Percentiles rank a stretch among this genome's conserved stretches.
These are phyloP conservation scores for Claviceps lovelessii DNA, from an alignment of 2,329 filamentous ascomycete species.

Conservation along the genomic window DNA sequence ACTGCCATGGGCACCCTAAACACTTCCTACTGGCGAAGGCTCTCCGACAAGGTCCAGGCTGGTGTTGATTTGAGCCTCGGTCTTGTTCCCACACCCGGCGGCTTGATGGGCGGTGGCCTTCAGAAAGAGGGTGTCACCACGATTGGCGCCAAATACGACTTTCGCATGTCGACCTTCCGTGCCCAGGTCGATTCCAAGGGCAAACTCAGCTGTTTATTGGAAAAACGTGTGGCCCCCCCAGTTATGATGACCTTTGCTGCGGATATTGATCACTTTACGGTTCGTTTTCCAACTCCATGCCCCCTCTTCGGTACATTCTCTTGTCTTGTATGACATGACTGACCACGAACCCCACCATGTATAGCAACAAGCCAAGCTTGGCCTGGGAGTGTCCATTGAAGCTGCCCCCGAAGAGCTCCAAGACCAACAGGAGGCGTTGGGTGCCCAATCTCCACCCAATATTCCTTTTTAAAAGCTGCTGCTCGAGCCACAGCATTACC, in stretches of 20 bases:
- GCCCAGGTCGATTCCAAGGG: conserved; percentile 92
- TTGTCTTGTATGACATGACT: conserved; percentile 10
- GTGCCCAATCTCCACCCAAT: conserved; percentile 36
- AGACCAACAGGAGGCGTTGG: conserved; percentile 59
- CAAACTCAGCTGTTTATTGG: conserved; percentile 80
- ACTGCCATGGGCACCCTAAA: conserved; percentile 70
- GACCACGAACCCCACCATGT: not conserved
- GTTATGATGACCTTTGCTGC: conserved; percentile 91
- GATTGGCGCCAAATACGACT: conserved; percentile 94
- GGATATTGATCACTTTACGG: conserved; percentile 90
- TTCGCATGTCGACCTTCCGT: conserved; percentile 87
- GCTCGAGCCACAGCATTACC: not conserved
- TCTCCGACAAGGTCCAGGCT: conserved; percentile 91
- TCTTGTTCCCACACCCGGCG: conserved; percentile 50
- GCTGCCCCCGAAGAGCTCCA: conserved; percentile 72
- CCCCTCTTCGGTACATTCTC: not conserved
- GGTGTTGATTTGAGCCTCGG: conserved; percentile 90
- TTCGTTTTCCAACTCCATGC: conserved; percentile 32
- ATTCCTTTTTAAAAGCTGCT: conserved; percentile 45
- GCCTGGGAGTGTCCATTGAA: conserved; percentile 85
- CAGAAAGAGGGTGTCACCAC: conserved; percentile 83
- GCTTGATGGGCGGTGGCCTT: conserved; percentile 60
- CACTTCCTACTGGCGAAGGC: conserved; percentile 81
- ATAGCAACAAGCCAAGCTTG: conserved; percentile 89
- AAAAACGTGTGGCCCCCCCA: conserved; percentile 88